phyloP scores from a whole-genome alignment of 73 alveolate genomes.

The Paramecium primaurelia region DNA sequence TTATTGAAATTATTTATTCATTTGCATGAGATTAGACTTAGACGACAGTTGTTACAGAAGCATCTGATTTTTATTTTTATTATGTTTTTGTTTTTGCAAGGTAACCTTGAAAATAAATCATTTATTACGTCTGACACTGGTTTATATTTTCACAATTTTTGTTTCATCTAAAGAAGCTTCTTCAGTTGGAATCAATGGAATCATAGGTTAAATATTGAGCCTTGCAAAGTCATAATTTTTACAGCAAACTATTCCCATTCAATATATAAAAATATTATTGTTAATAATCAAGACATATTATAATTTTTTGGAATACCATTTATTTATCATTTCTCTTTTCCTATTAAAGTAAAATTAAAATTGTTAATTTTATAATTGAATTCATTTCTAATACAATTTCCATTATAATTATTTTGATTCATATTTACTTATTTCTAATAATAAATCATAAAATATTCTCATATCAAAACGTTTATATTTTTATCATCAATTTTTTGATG shows the following conservation, averaged over 20 bases:
- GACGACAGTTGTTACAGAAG: neutral
- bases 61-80: neutral
- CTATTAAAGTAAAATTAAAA: neutral
- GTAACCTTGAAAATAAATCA: neutral
- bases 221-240: neutral
- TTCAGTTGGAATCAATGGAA: neutral
- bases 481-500: neutral
- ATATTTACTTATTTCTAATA: neutral
- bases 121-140: neutral
- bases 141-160: neutral
- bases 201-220: neutral
- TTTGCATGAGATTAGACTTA: neutral
- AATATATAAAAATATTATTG: neutral
- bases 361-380: constrained; percentile 65
- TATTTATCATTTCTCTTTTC: neutral
- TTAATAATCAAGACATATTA: constrained; percentile 8
- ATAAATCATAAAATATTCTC: neutral
- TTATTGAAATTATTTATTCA: neutral
- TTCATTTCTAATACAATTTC: constrained; percentile 46
- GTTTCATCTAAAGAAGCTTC: neutral
- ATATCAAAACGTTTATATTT: neutral
- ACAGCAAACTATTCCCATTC: neutral
- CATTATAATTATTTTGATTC: neutral
- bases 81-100: neutral
- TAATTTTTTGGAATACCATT: constrained; percentile 23